A percentile compares a stretch with the other conserved stretches of the same genome.
These are phyloP conservation scores for Remersonia thermophila DNA, from an alignment of 2,329 filamentous ascomycete species.

Conservation along the genomic window DNA sequence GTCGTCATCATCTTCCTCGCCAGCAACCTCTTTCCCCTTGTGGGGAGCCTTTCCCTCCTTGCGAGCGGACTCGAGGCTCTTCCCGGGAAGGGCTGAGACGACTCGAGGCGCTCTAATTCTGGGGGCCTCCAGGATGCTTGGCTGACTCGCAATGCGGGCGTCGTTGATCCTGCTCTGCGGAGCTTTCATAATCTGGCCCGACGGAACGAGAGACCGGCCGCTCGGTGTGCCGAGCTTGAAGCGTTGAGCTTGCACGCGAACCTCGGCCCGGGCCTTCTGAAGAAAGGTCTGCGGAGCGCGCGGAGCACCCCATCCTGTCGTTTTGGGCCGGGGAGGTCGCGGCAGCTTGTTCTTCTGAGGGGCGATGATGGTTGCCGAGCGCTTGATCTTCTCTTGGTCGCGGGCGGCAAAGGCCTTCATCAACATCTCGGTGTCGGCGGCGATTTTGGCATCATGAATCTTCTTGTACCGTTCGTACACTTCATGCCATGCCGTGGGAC, in stretches of 20 bases:
- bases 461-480: conserved; percentile 60
- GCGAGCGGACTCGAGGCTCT: too few species aligned
- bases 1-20: conserved; percentile 21
- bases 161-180: conserved; percentile 44
- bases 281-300: conserved; percentile 40
- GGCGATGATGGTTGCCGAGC: conserved; percentile 45
- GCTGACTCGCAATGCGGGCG: conserved; percentile 30
- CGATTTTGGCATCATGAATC: conserved; percentile 44
- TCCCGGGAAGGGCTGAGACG: too few species aligned
- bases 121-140: conserved; percentile 16
- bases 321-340: conserved; percentile 26
- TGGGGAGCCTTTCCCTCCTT: too few species aligned
- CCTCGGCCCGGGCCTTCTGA: conserved; percentile 43
- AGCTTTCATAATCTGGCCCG: conserved; percentile 34
- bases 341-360: conserved; percentile 26
- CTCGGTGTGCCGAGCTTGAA: conserved; percentile 32
- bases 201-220: conserved; percentile 21
- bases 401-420: conserved; percentile 45
- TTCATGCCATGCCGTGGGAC: conserved; percentile 62
- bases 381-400: conserved; percentile 43
- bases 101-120: conserved; percentile 14
- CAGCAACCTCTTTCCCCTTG: conserved; percentile 26
- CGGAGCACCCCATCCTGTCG: conserved; percentile 18
- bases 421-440: conserved; percentile 45
- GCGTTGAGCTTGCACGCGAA: conserved; percentile 38